Percentiles rank a stretch among this genome's conserved stretches.
Conservation (phyloP, 768 basidiomycete genomes). For the Phanerochaete sordida region DNA sequence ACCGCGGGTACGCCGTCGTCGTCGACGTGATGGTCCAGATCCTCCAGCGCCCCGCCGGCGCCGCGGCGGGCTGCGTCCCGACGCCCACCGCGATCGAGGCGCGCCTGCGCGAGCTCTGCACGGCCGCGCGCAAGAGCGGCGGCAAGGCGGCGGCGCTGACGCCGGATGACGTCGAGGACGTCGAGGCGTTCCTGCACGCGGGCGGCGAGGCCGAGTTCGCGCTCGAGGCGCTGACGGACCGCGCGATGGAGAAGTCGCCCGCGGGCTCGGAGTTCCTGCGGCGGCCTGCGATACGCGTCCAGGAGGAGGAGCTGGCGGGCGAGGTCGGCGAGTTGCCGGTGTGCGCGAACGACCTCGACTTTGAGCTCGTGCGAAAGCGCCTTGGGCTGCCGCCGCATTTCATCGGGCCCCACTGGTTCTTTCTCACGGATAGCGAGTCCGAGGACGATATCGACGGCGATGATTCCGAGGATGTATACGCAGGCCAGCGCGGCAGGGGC, state of each 20-base stretch:
- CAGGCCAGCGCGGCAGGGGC: background rate
- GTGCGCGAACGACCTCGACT: constrained; percentile 30
- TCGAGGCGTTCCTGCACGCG: constrained; percentile 18
- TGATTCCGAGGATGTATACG: constrained; percentile 5
- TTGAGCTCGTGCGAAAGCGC: constrained; percentile 25
- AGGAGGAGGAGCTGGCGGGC: constrained; percentile 14
- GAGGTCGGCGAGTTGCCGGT: constrained; percentile 6
- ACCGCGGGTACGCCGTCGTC: constrained; percentile 26
- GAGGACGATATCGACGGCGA: constrained; percentile 6
- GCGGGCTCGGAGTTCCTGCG: constrained; percentile 19
- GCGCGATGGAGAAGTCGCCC: constrained; percentile 24
- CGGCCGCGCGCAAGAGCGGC: background rate
- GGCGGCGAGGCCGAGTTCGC: constrained; percentile 27
- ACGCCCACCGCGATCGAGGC: constrained; percentile 12
- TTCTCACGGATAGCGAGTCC: constrained; percentile 7
- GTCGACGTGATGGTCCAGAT: constrained; percentile 19
- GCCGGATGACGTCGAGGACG: constrained; percentile 3
- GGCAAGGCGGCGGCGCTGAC: background rate
- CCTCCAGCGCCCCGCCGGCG: constrained; percentile 8
- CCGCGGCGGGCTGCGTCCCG: constrained; percentile 11
- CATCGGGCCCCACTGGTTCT: constrained; percentile 14
- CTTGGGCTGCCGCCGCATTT: constrained; percentile 21
- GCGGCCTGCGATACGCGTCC: constrained; percentile 19
- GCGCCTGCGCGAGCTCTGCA: constrained; percentile 1
- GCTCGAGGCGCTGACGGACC: constrained; percentile 27